A percentile compares a stretch with the other conserved stretches of the same genome.
phyloP scores from a whole-genome alignment of 2,329 filamentous ascomycete genomes.

The Aspergillus sp. region DNA sequence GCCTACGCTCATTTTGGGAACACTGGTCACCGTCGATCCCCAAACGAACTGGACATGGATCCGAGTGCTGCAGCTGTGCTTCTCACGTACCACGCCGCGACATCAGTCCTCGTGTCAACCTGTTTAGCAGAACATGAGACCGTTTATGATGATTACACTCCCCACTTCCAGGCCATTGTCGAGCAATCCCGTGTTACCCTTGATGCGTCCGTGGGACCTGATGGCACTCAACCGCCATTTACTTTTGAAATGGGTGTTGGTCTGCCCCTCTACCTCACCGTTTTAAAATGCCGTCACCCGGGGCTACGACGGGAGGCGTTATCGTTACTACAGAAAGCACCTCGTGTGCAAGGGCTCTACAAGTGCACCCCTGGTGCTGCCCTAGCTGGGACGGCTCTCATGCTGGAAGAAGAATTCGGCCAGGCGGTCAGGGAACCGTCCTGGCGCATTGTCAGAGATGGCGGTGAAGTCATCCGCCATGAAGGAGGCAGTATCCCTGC shows the following conservation, averaged over 20 bases:
- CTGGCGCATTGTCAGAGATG: too few relatives aligned
- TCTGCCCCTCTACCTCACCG: constrained; percentile 22
- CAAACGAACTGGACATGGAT: too few relatives aligned
- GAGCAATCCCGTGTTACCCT: constrained; percentile 15
- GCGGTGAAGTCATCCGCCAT: too few relatives aligned
- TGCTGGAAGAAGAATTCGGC: not conserved
- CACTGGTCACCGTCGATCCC: too few relatives aligned
- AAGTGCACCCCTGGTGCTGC: constrained; percentile 9
- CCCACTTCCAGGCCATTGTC: constrained; percentile 18
- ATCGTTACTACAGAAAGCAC: constrained; percentile 14
- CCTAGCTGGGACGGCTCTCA: not conserved
- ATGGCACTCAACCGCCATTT: constrained; percentile 20
- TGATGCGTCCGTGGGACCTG: constrained; percentile 7
- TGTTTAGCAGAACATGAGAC: constrained; percentile 13
- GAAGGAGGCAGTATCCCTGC: too few relatives aligned
- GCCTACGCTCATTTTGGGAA: too few relatives aligned
- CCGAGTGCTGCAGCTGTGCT: constrained; percentile 5
- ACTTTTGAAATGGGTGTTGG: constrained; percentile 23
- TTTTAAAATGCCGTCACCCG: constrained; percentile 24
- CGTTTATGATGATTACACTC: constrained; percentile 13
- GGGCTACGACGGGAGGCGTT: constrained; percentile 19
- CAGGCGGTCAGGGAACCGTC: too few relatives aligned
- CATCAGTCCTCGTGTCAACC: constrained; percentile 13
- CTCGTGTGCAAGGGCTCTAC: constrained; percentile 20
- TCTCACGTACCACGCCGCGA: constrained; percentile 19